Base-by-base conservation (phyloP, 78 protist genomes). In the Polysphondylium violaceum region DNA sequence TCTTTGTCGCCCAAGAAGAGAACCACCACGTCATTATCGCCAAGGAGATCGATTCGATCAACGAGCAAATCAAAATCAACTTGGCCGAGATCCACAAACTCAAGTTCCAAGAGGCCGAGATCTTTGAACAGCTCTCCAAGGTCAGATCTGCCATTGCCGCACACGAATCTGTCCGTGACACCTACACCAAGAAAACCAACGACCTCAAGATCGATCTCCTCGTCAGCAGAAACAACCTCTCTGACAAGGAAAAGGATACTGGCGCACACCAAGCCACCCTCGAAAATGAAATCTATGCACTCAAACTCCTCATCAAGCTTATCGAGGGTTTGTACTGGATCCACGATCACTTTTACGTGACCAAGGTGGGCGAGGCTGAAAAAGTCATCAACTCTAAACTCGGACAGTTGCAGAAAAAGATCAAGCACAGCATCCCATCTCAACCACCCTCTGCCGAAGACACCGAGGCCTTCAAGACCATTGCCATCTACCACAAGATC, bases 311-410 rank as follows among this genome's bases (percentile, higher is more conserved):
- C 6, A 55, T 69, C 17, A 63, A 40, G 6, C 33, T 83, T 35
- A 74, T 69, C 1, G 91, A 83, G 44, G 76, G 78, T 25, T 63
- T 83, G 2, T 83, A 69, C 44, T 83, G 91, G 91, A 63, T 60
- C 19, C 91, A 83, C 44, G 91, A 83, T 14, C 69, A 55, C 72
- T 83, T 83, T 40, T 83, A 83, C 44, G 56, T 25, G 23, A 58
- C 79, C 21, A 74, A 72, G 63, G 76, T 83, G 27, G 79, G 91
- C 23, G 73, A 83, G 31, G 51, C 74, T 69, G 91, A 83, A 44
- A 67, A 83, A 19, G 29, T 65, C 2, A 83, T 83, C 47, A 69
- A 55, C 33, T 19, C 67, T 7, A 67, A 69, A 56, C 35, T 83
- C 0, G 9, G n/a, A 12, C 38, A 55, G 17, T 14, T 58, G 44